phyloP scores from a whole-genome alignment of 768 basidiomycete species.

The Candolleomyces eurysporus region DNA sequence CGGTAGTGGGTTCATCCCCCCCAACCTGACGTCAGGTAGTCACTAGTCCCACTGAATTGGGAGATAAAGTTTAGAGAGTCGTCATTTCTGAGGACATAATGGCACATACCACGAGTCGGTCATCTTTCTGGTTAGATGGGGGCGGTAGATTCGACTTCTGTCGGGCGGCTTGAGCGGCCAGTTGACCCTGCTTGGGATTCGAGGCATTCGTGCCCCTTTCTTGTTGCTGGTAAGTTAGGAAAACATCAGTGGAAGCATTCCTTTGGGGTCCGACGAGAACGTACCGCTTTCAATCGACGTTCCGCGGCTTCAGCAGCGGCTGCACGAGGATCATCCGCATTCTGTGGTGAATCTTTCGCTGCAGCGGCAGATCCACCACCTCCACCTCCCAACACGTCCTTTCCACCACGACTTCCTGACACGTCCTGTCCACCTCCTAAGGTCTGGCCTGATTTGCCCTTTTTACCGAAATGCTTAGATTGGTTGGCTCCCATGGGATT shows the following conservation, averaged over 20 bases:
- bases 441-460: not conserved
- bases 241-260: not conserved
- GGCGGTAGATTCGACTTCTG: slow-evolving; percentile 34
- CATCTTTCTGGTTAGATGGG: slow-evolving; percentile 23
- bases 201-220: slow-evolving; percentile 39
- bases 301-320: slow-evolving; percentile 66
- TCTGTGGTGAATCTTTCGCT: not conserved
- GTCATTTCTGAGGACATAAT: not conserved
- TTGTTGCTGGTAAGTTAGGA: slow-evolving; percentile 32
- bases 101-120: slow-evolving; percentile 41
- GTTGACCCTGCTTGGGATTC: slow-evolving; percentile 48
- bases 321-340: slow-evolving; percentile 38
- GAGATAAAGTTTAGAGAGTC: not conserved
- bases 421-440: not conserved
- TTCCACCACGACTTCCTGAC: not conserved
- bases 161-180: slow-evolving; percentile 41
- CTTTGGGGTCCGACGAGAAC: slow-evolving; percentile 25
- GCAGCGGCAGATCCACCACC: not conserved
- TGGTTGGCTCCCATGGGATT: not conserved
- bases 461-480: not conserved
- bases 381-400: slow-evolving; percentile 1
- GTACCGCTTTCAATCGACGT: slow-evolving; percentile 54
- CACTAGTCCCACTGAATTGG: slow-evolving; percentile 14
- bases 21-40: not conserved
- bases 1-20: not conserved